Conservation (phyloP, 1,284 basidiomycete genomes). For the Rhodofomes roseus region DNA sequence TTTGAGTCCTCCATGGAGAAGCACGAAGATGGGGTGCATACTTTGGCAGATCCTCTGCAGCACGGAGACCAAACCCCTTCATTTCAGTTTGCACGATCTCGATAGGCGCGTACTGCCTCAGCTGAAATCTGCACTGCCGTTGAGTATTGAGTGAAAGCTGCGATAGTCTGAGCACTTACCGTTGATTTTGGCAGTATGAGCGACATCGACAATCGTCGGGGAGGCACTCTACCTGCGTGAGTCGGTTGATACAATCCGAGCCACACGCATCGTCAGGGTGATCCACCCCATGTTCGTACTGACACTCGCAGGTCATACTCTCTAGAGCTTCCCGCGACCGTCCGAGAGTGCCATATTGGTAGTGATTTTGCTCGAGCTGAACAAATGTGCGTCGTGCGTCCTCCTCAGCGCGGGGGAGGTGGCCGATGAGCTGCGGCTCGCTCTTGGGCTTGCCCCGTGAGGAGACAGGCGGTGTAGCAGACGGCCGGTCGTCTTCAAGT, state of each 20-base stretch:
- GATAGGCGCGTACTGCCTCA: constrained; percentile 81
- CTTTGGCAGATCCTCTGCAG: constrained; percentile 68
- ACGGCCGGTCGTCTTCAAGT: constrained; percentile 26
- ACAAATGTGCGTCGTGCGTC: constrained; percentile 75
- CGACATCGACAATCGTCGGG: constrained; percentile 85
- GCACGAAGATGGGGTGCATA: constrained; percentile 26
- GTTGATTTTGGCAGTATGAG: constrained; percentile 86
- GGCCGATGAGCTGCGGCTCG: constrained; percentile 63
- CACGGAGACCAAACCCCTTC: constrained; percentile 93
- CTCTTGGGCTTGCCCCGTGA: constrained; percentile 21
- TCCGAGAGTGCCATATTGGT: constrained; percentile 87
- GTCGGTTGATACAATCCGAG: constrained; percentile 95
- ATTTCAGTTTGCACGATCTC: constrained; percentile 92
- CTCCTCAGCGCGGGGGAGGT: constrained; percentile 74
- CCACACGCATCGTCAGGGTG: constrained; percentile 75
- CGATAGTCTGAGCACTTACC: constrained; percentile 48
- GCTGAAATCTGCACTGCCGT: constrained; percentile 68
- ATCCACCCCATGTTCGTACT: constrained; percentile 66
- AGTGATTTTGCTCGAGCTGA: constrained; percentile 77
- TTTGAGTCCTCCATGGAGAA: not conserved
- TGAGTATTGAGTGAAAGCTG: constrained; percentile 5
- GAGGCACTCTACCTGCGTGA: constrained; percentile 96
- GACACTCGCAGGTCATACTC: constrained; percentile 92
- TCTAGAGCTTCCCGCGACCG: constrained; percentile 85
- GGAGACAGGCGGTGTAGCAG: constrained; percentile 27